Base-by-base conservation (phyloP, 805 yeast species). In the Starmera quercuum region DNA sequence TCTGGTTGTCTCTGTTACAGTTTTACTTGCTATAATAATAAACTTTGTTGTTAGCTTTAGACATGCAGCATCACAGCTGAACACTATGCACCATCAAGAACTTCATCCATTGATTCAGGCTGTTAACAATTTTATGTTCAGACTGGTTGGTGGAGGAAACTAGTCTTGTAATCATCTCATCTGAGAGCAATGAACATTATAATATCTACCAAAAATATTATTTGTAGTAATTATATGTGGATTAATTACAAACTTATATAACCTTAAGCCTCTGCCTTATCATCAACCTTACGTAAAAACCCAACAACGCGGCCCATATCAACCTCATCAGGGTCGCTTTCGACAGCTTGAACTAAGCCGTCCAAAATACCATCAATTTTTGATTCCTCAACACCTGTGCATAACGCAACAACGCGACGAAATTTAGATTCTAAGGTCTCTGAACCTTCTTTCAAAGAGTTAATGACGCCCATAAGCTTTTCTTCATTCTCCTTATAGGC, bases 291-390 rank as follows among this genome's bases (percentile, higher is more conserved):
- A 28, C 67, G 61, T 45, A 76, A 53, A 47, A 76, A 75, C 10
- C 74, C 77, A 18, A 73, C 66, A 12, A 72, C 73, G 24, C 75
- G 54, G 17, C 70, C 69, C 48, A 75, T 65, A 49, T 75, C 82
- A 24, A 75, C 73, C 39, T 74, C 80, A 40, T 73, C 82, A 2
- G 84, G 82, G 51, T 81, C 88, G 40, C 90, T 82, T 42, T 88
- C 95, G 6, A 90, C 96, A 14, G 96, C 95, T 49, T 80, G 83
- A 21, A 92, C 74, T 32, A 90, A 66, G 5, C 90, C 95, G 43
- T 84, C 92, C 32, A 90, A 66, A 46, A 92, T 69, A 34, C 68
- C 73, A 53, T 85, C 95, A 21, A 92, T 94, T 41, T 78, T 80
- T 34, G 71, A 73, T 34, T 82, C 83, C 30, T 78, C 87, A 19